phyloP scores from a whole-genome alignment of 2,329 filamentous ascomycete species.

The Fusarium acutatum region DNA sequence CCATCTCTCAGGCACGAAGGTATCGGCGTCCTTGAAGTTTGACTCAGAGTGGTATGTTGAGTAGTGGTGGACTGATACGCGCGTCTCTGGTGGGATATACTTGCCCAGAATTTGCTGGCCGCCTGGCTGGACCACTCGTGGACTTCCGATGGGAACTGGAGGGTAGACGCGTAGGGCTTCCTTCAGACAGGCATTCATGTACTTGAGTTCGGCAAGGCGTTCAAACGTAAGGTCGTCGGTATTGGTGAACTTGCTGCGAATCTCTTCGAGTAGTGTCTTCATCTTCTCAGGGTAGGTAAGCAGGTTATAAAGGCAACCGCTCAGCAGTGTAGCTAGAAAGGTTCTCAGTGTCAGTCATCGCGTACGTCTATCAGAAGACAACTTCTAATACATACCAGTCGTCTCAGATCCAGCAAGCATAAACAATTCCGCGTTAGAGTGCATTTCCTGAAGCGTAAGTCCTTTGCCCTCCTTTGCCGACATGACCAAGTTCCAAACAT shows the following conservation, averaged over 20 bases:
- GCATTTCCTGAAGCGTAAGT: slow-evolving; percentile 12
- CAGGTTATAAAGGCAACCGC: not conserved
- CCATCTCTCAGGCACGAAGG: not conserved
- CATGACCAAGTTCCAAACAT: slow-evolving; percentile 16
- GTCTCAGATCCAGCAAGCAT: slow-evolving; percentile 26
- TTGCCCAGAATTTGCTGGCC: slow-evolving; percentile 8
- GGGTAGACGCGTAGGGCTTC: not conserved
- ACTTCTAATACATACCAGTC: not conserved
- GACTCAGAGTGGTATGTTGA: slow-evolving; percentile 5
- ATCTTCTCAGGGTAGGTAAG: not conserved
- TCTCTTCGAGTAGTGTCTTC: not conserved
- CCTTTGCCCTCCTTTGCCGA: slow-evolving; percentile 11
- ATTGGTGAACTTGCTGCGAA: not conserved
- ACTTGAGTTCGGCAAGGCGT: not conserved
- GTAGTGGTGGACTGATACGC: slow-evolving; percentile 9
- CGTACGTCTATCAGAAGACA: not conserved
- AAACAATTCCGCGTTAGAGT: slow-evolving; percentile 12
- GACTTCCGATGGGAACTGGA: slow-evolving; percentile 4
- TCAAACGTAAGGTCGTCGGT: not conserved
- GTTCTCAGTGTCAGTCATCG: not conserved
- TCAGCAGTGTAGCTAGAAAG: not conserved
- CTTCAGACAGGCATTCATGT: slow-evolving; percentile 7
- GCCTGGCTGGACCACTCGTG: not conserved
- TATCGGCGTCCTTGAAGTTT: slow-evolving; percentile 1
- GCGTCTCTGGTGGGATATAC: not conserved